These are phyloP conservation scores for Chloromonas sp. DNA, from an alignment of 163 green algal genomes.

Conservation along the genomic window DNA sequence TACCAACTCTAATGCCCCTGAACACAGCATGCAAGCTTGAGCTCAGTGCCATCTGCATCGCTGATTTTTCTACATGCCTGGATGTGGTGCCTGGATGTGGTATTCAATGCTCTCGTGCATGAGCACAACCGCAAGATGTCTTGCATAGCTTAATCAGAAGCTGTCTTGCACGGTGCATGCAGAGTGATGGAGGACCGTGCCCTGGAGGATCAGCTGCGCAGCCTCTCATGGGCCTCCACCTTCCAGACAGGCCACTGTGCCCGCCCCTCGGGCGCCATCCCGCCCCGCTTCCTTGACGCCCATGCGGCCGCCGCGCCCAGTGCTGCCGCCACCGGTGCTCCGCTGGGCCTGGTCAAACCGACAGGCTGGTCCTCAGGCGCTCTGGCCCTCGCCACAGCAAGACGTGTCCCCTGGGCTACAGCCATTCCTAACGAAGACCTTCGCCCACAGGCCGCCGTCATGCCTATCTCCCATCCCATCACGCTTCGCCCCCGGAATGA, in stretches of 20 bases:
- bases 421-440: not conserved
- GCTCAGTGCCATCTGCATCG: too few species aligned
- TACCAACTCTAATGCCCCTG: too few species aligned
- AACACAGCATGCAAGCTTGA: too few species aligned
- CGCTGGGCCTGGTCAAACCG: not conserved
- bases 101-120: too few species aligned
- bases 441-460: not conserved
- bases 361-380: not conserved
- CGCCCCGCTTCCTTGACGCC: not conserved
- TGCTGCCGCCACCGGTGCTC: not conserved
- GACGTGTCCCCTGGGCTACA: not conserved
- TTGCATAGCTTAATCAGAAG: too few species aligned
- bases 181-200: conserved; percentile 30
- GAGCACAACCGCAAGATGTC: too few species aligned
- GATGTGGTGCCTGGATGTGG: too few species aligned
- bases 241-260: conserved; percentile 9
- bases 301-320: not conserved
- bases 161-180: too few species aligned
- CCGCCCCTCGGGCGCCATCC: conserved; percentile 3
- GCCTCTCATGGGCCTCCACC: conserved; percentile 13
- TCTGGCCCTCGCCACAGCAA: not conserved
- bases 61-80: too few species aligned
- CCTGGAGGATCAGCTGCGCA: conserved; percentile 25
- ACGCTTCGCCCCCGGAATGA: not conserved
- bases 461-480: not conserved